phyloP scores from a whole-genome alignment of 495 filamentous ascomycete species.

The Penicillium cataractarum region DNA sequence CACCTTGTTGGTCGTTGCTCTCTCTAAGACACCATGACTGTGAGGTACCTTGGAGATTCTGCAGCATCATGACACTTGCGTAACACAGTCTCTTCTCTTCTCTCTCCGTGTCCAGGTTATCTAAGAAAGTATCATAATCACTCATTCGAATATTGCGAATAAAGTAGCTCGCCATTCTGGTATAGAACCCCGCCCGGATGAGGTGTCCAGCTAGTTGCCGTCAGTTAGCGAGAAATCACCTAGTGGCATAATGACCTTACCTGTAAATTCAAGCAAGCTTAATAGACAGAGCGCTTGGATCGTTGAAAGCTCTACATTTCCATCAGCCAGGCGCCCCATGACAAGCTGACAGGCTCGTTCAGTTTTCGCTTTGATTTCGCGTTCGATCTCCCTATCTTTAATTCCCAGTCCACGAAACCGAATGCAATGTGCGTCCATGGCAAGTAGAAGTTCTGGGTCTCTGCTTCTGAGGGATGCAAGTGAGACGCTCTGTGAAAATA shows the following conservation, averaged over 20 bases:
- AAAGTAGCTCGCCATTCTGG: slow-evolving; percentile 40
- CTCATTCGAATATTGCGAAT: slow-evolving; percentile 35
- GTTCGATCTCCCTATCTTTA: slow-evolving; percentile 12
- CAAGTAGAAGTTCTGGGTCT: slow-evolving; percentile 40
- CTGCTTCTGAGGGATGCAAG: slow-evolving; percentile 28
- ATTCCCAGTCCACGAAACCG: slow-evolving; percentile 30
- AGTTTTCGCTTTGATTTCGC: slow-evolving; percentile 30
- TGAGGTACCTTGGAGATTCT: slow-evolving; percentile 37
- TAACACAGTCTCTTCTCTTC: slow-evolving; percentile 45
- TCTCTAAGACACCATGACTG: slow-evolving; percentile 14
- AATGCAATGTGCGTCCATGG: slow-evolving; percentile 40
- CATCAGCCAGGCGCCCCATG: slow-evolving; percentile 37
- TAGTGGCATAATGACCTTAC: slow-evolving; percentile 19
- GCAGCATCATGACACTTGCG: slow-evolving; percentile 43
- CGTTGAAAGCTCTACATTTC: slow-evolving; percentile 44
- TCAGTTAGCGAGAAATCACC: background rate
- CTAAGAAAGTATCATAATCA: slow-evolving; percentile 22
- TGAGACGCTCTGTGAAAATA: slow-evolving; percentile 36
- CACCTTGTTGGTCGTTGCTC: background rate
- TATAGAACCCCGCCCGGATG: slow-evolving; percentile 41
- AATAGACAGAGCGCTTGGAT: slow-evolving; percentile 47
- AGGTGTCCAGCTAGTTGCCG: slow-evolving; percentile 37
- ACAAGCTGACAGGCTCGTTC: slow-evolving; percentile 33
- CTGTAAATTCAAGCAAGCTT: slow-evolving; percentile 45
- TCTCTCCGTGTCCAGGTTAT: slow-evolving; percentile 29